These are phyloP conservation scores for Mycosarcoma mackinlayi DNA, from an alignment of 1,284 basidiomycete species.

Conservation along the genomic window DNA sequence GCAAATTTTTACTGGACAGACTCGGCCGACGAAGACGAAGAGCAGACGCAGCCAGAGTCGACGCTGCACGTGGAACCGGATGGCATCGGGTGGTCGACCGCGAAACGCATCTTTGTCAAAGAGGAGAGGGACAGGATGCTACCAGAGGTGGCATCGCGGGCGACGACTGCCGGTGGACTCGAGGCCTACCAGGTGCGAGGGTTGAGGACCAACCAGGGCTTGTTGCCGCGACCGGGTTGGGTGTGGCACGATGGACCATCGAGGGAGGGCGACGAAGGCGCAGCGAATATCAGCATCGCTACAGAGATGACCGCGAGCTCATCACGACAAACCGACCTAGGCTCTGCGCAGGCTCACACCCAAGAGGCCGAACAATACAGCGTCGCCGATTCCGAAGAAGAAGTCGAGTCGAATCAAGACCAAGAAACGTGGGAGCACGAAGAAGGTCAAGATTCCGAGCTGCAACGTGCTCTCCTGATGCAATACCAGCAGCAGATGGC, in stretches of 20 bases:
- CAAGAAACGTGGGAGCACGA: neutral
- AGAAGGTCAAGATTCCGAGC: slow-evolving; percentile 16
- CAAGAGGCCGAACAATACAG: neutral
- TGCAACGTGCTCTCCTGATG: slow-evolving; percentile 22
- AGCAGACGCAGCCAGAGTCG: neutral
- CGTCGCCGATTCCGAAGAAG: neutral
- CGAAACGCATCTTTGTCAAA: slow-evolving; percentile 26
- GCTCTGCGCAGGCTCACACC: neutral
- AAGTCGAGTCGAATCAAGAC: neutral
- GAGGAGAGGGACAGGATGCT: slow-evolving; percentile 33
- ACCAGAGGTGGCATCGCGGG: slow-evolving; percentile 22
- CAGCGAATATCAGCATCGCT: slow-evolving; percentile 2
- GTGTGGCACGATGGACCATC: slow-evolving; percentile 17
- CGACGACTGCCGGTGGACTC: slow-evolving; percentile 2
- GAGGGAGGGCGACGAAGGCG: neutral
- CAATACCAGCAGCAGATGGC: slow-evolving; percentile 19
- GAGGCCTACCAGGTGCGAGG: slow-evolving; percentile 31
- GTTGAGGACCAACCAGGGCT: slow-evolving; percentile 16
- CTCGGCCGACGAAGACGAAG: slow-evolving; percentile 7
- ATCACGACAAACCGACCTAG: slow-evolving; percentile 2
- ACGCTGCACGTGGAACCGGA: slow-evolving; percentile 33
- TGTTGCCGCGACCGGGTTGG: slow-evolving; percentile 26
- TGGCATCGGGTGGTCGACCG: slow-evolving; percentile 39
- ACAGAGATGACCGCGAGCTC: slow-evolving; percentile 8
- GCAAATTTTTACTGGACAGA: slow-evolving; percentile 31